phyloP scores from a whole-genome alignment of 2,329 filamentous ascomycete genomes.

The Talaromyces funiculosus region DNA sequence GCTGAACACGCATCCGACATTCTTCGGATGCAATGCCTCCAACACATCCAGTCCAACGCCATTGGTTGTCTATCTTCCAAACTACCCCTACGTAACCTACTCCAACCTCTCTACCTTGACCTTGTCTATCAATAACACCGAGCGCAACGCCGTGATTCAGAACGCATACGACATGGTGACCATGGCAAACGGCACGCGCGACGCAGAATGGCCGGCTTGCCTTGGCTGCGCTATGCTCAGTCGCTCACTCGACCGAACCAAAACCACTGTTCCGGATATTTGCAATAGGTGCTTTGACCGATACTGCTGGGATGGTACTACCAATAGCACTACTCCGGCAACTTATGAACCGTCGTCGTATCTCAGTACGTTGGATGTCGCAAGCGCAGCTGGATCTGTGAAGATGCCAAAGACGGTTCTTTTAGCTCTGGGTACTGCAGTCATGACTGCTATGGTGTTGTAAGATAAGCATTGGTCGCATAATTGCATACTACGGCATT shows the following conservation, averaged over 20 bases:
- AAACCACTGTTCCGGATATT: conserved; percentile 60
- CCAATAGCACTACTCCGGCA: conserved; percentile 34
- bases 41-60: conserved; percentile 58
- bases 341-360: conserved; percentile 38
- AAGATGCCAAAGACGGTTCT: neutral
- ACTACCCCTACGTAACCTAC: conserved; percentile 68
- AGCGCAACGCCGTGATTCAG: conserved; percentile 73
- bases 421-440: neutral
- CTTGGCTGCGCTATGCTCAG: conserved; percentile 81
- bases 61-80: conserved; percentile 81
- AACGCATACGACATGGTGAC: conserved; percentile 85
- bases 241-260: conserved; percentile 67
- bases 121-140: conserved; percentile 54
- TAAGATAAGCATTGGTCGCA: neutral
- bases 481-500: neutral
- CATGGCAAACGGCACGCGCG: conserved; percentile 70
- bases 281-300: conserved; percentile 70
- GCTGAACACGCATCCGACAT: conserved; percentile 67
- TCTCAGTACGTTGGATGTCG: neutral
- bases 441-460: neutral
- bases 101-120: conserved; percentile 79
- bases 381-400: neutral
- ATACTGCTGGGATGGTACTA: conserved; percentile 93
- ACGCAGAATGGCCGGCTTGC: conserved; percentile 72
- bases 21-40: conserved; percentile 69